Conservation (phyloP, 495 filamentous ascomycete species). For the Elaphomyces granulatus region DNA sequence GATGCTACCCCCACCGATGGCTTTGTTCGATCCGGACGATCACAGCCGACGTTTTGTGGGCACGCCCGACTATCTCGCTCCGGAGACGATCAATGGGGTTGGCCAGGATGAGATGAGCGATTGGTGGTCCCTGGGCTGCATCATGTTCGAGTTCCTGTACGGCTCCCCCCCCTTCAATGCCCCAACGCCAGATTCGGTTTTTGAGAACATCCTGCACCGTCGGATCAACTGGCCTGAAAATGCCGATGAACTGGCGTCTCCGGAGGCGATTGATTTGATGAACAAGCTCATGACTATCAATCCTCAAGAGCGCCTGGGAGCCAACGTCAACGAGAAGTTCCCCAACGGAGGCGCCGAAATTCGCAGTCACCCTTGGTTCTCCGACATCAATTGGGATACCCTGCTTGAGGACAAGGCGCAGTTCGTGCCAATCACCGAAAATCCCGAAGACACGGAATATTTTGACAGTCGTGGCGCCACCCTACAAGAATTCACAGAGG, state of each 20-base stretch:
- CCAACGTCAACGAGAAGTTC: conserved; percentile 67
- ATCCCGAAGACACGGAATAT: conserved; percentile 96
- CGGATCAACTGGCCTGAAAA: conserved; percentile 79
- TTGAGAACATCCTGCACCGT: conserved; percentile 85
- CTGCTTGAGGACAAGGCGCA: conserved; percentile 84
- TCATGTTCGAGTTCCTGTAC: conserved; percentile 91
- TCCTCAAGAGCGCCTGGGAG: conserved; percentile 64
- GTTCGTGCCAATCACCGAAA: conserved; percentile 84
- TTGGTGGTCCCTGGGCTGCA: conserved; percentile 98
- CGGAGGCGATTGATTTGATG: conserved; percentile 85
- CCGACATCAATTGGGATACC: conserved; percentile 75
- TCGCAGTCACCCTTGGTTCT: conserved; percentile 77
- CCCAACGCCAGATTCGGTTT: conserved; percentile 78
- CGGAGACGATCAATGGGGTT: conserved; percentile 88
- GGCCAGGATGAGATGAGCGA: conserved; percentile 97
- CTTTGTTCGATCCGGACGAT: conserved; percentile 90
- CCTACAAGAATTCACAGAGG: conserved; percentile 75
- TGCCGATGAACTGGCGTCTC: conserved; percentile 54
- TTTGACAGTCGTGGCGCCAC: conserved; percentile 88
- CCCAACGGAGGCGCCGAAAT: conserved; percentile 80
- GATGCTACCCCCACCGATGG: conserved; percentile 87
- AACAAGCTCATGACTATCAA: conserved; percentile 75
- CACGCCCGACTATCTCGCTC: conserved; percentile 92
- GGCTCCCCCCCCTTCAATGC: conserved; percentile 91
- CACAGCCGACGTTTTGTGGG: conserved; percentile 88